Conservation (phyloP, 805 yeast species). For the Starmerella sp. region DNA sequence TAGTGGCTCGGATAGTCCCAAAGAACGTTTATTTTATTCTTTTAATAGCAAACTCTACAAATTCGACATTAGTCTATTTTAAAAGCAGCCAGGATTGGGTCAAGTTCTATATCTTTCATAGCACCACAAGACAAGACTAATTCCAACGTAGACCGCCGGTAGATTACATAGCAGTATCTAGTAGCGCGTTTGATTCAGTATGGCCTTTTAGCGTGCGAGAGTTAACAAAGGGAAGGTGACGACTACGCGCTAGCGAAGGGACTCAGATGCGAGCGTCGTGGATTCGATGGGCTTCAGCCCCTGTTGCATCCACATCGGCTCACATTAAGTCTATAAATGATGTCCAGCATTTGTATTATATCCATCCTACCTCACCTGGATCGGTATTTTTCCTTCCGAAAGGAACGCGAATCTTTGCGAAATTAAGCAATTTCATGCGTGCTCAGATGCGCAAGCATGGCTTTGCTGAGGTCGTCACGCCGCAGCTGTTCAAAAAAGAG, state of each 20-base stretch:
- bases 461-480: slow-evolving; percentile 86
- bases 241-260: background rate
- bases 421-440: slow-evolving; percentile 70
- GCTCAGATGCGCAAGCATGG: slow-evolving; percentile 70
- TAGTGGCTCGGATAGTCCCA: too few species aligned
- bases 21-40: too few species aligned
- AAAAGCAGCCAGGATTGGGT: too few species aligned
- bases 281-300: slow-evolving; percentile 2
- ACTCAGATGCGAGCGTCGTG: slow-evolving; percentile 5
- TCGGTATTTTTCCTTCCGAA: slow-evolving; percentile 85
- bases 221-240: too few species aligned
- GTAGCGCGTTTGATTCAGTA: too few species aligned
- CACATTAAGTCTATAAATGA: slow-evolving; percentile 37
- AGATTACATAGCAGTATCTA: too few species aligned
- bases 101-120: too few species aligned
- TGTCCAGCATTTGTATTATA: slow-evolving; percentile 64
- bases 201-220: too few species aligned
- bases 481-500: slow-evolving; percentile 68
- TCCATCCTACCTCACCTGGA: slow-evolving; percentile 80
- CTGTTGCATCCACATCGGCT: slow-evolving; percentile 14
- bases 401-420: slow-evolving; percentile 79
- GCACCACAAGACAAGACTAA: too few species aligned
- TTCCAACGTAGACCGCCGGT: too few species aligned
- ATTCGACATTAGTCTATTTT: too few species aligned
- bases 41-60: too few species aligned